These are phyloP conservation scores for Candida qinlingensis DNA, from an alignment of 805 yeast species.

Conservation along the genomic window DNA sequence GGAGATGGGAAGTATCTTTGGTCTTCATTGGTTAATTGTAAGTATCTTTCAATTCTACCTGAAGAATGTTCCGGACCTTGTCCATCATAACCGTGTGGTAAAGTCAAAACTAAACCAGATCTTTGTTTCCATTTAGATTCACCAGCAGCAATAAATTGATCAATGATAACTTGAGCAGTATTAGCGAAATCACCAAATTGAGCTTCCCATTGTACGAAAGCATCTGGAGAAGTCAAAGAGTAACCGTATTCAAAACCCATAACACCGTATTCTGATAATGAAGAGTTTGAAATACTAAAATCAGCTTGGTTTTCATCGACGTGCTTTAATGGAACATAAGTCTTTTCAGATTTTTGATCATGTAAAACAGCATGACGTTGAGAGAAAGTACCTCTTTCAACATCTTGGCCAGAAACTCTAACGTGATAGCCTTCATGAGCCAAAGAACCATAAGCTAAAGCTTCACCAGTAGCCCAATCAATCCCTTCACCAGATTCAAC, in stretches of 20 bases:
- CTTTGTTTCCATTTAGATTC: constrained; percentile 99
- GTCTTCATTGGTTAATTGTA: constrained; percentile 94
- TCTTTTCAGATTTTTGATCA: constrained; percentile 83
- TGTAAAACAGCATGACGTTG: constrained; percentile 98
- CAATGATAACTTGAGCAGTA: constrained; percentile 96
- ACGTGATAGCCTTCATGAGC: constrained; percentile 92
- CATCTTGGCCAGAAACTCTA: constrained; percentile 98
- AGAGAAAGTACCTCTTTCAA: constrained; percentile 99
- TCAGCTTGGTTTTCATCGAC: constrained; percentile 78
- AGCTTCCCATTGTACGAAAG: constrained; percentile 98
- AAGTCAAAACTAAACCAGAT: constrained; percentile 88
- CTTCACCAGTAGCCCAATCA: constrained; percentile 99
- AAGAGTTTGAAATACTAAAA: constrained; percentile 87
- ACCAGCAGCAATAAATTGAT: constrained; percentile 94
- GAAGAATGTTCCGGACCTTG: constrained; percentile 99
- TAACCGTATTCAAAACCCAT: constrained; percentile 99
- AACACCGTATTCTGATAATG: constrained; percentile 97
- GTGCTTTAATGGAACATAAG: constrained; percentile 81
- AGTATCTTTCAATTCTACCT: constrained; percentile 94
- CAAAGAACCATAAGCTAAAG: constrained; percentile 92
- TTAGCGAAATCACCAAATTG: constrained; percentile 99
- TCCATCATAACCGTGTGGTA: constrained; percentile 99
- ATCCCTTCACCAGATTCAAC: constrained; percentile 89
- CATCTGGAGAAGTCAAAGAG: constrained; percentile 95
- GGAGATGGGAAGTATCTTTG: constrained; percentile 88